Evolutionary conservation across 768 basidiomycete species (phyloP).

Genomic region (Boletales sp.): DNA sequence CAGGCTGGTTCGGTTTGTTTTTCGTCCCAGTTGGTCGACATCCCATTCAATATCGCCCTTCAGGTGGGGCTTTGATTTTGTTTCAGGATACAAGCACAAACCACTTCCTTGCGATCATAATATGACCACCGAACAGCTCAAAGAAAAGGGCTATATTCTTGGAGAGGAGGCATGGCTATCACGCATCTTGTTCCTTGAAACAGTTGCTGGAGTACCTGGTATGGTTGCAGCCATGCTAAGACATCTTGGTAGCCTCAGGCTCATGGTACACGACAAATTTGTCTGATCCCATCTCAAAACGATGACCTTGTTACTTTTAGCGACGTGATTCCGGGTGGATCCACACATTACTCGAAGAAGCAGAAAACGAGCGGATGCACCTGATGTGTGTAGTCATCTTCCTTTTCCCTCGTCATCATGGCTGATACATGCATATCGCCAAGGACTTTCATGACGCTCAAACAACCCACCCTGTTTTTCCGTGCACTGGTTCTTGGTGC

Average conservation of each 20-base stretch:
- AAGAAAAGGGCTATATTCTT: slow-evolving; percentile 70
- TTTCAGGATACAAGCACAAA: slow-evolving; percentile 82
- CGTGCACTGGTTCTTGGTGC: slow-evolving; percentile 81
- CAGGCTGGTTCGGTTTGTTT: slow-evolving; percentile 43
- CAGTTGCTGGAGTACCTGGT: slow-evolving; percentile 91
- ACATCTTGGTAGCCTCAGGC: slow-evolving; percentile 82
- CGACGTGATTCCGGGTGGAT: slow-evolving; percentile 74
- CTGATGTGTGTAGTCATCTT: slow-evolving; percentile 52
- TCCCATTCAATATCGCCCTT: slow-evolving; percentile 1
- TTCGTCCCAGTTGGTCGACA: slow-evolving; percentile 1
- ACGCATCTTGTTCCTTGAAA: slow-evolving; percentile 75
- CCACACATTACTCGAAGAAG: slow-evolving; percentile 88
- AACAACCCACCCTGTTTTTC: slow-evolving; percentile 76
- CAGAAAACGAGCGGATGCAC: slow-evolving; percentile 97
- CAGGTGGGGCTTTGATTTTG: slow-evolving; percentile 75
- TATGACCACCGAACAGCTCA: slow-evolving; percentile 70
- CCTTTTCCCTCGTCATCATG: slow-evolving; percentile 7
- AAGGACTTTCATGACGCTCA: slow-evolving; percentile 94
- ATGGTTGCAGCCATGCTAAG: slow-evolving; percentile 91
- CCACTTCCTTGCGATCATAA: slow-evolving; percentile 55
- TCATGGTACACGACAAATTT: slow-evolving; percentile 59
- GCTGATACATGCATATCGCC: slow-evolving; percentile 11
- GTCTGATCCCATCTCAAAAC: background rate
- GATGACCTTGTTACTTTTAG: slow-evolving; percentile 24
- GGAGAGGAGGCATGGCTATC: slow-evolving; percentile 73